Conservation (phyloP, 305 asterid genomes). For the Fraxinus greggii region DNA sequence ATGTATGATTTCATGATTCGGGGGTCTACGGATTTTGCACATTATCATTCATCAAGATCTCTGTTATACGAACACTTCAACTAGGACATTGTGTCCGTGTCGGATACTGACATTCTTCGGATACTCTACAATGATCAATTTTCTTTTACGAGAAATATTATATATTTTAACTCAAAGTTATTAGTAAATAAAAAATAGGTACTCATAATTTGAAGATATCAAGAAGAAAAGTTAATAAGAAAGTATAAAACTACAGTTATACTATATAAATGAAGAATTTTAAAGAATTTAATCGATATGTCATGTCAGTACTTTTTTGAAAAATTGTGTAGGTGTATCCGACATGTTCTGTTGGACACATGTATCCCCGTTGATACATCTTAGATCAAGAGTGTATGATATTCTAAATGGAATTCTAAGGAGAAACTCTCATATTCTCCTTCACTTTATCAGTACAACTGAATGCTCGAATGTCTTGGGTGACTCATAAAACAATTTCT, state of each 20-base stretch:
- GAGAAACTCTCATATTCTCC: not conserved
- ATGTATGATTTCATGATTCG: not conserved
- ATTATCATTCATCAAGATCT: not conserved
- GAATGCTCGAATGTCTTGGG: not conserved
- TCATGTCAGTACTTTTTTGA: not conserved
- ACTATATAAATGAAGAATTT: not conserved
- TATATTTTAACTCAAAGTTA: not conserved
- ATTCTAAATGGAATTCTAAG: constrained; percentile 4
- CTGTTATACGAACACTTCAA: not conserved
- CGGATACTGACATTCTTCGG: not conserved
- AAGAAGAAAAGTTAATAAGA: not conserved
- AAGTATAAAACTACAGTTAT: too few species aligned
- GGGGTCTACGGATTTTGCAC: not conserved
- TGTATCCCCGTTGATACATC: not conserved
- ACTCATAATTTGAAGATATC: not conserved
- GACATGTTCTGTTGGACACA: not conserved
- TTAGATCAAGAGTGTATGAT: not conserved
- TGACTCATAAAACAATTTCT: not conserved
- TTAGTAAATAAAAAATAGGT: not conserved
- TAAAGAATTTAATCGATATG: too few species aligned
- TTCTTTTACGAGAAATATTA: not conserved
- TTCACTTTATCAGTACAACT: not conserved
- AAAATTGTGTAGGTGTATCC: too few species aligned
- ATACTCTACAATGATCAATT: not conserved
- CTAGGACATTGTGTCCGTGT: not conserved